A percentile compares a stretch with the other conserved stretches of the same genome.
Conservation (phyloP, 108 stramenopile genomes). For the Nitzschia sp. region DNA sequence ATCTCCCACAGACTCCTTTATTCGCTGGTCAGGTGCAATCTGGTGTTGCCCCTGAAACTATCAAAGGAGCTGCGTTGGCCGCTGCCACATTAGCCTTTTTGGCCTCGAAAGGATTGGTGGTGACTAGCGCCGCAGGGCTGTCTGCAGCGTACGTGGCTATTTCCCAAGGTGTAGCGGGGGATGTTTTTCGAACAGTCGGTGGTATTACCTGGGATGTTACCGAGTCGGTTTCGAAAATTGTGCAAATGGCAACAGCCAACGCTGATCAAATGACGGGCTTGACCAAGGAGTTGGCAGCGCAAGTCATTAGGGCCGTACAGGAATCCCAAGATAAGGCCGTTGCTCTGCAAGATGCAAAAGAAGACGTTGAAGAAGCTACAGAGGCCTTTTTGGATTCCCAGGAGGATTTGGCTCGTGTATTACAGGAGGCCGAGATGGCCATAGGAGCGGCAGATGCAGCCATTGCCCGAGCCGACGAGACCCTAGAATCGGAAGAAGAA, state of each 20-base stretch:
- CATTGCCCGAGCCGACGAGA: slow-evolving; percentile 32
- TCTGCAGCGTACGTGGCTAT: slow-evolving; percentile 60
- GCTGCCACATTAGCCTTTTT: slow-evolving; percentile 53
- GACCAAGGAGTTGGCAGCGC: slow-evolving; percentile 14
- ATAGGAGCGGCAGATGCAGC: slow-evolving; percentile 33
- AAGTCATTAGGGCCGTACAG: not conserved
- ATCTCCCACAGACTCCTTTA: too few species aligned
- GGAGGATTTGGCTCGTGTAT: slow-evolving; percentile 18
- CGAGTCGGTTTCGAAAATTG: slow-evolving; percentile 22
- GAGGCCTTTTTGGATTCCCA: slow-evolving; percentile 19
- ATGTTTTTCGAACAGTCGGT: slow-evolving; percentile 58
- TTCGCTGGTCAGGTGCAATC: slow-evolving; percentile 52
- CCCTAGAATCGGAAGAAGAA: slow-evolving; percentile 1
- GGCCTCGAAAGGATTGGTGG: slow-evolving; percentile 38
- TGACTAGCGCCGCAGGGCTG: slow-evolving; percentile 46
- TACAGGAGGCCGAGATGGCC: slow-evolving; percentile 20
- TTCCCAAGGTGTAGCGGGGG: slow-evolving; percentile 50
- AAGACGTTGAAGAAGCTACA: slow-evolving; percentile 6
- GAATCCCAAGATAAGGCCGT: not conserved
- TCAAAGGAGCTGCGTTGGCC: slow-evolving; percentile 63
- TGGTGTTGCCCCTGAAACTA: slow-evolving; percentile 51
- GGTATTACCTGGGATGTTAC: slow-evolving; percentile 46
- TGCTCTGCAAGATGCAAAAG: not conserved
- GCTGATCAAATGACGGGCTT: slow-evolving; percentile 5
- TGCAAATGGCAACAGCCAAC: slow-evolving; percentile 4